A percentile compares a stretch with the other conserved stretches of the same genome.
Conservation (phyloP, 1,139 yeast genomes). For the Petasospora rhodanensis region DNA sequence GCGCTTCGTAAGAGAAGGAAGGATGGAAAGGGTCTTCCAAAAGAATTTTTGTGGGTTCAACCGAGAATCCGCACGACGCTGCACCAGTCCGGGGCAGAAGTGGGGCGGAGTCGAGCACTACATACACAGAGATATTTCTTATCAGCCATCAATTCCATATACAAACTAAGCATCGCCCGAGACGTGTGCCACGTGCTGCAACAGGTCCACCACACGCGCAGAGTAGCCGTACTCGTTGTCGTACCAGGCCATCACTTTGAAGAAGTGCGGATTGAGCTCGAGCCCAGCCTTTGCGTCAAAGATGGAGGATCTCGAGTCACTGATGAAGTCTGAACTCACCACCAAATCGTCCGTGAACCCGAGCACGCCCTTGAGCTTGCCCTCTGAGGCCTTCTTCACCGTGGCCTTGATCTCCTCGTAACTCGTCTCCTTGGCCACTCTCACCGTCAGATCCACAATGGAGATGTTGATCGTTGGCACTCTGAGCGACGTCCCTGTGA, state of each 20-base stretch:
- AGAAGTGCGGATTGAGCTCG: constrained; percentile 79
- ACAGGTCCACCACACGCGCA: constrained; percentile 84
- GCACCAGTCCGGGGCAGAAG: too few relatives aligned
- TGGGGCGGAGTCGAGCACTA: too few relatives aligned
- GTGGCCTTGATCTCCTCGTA: constrained; percentile 75
- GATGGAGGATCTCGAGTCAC: constrained; percentile 73
- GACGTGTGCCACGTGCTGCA: constrained; percentile 64
- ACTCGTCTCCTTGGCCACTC: constrained; percentile 63
- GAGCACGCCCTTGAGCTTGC: constrained; percentile 66
- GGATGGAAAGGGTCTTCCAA: too few relatives aligned
- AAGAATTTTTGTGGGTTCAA: too few relatives aligned
- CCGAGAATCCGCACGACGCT: too few relatives aligned
- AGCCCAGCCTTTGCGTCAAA: constrained; percentile 85
- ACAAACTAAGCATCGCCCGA: constrained; percentile 7
- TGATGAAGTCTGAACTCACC: constrained; percentile 79
- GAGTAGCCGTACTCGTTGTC: constrained; percentile 90
- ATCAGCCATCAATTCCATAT: too few relatives aligned
- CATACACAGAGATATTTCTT: too few relatives aligned
- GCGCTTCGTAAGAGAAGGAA: too few relatives aligned
- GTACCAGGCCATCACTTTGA: constrained; percentile 83
- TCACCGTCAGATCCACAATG: constrained; percentile 70
- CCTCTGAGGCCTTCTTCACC: constrained; percentile 67
- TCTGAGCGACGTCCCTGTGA: constrained; percentile 87
- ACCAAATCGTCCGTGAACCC: constrained; percentile 86
- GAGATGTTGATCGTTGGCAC: constrained; percentile 88